These are phyloP conservation scores for Picochlorum costavermella DNA, from an alignment of 139 green algal species.

Conservation along the genomic window DNA sequence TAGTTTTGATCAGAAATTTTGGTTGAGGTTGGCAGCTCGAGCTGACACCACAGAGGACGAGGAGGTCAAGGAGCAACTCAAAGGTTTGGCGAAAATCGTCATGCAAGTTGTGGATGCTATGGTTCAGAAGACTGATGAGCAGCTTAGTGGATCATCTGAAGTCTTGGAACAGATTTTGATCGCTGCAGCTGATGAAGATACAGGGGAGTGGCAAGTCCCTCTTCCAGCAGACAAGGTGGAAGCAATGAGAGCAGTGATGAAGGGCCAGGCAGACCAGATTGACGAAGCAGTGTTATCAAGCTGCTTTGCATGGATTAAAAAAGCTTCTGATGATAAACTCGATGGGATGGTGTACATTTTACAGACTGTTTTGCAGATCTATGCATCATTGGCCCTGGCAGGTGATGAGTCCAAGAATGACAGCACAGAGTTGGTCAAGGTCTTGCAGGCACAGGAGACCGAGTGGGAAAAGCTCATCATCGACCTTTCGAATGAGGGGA, in stretches of 20 bases:
- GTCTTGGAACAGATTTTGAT: slow-evolving; percentile 67
- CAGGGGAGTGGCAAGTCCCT: slow-evolving; percentile 81
- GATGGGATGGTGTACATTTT: slow-evolving; percentile 75
- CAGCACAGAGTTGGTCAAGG: not conserved
- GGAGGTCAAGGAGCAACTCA: slow-evolving; percentile 44
- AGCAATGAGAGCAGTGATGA: slow-evolving; percentile 33
- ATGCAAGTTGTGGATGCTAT: slow-evolving; percentile 80
- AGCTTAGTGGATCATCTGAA: slow-evolving; percentile 53
- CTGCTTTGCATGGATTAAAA: slow-evolving; percentile 83
- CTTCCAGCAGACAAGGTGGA: slow-evolving; percentile 47
- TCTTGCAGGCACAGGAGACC: slow-evolving; percentile 18
- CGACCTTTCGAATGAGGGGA: not conserved
- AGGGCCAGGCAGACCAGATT: slow-evolving; percentile 1
- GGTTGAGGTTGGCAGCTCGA: slow-evolving; percentile 78
- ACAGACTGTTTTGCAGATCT: slow-evolving; percentile 83
- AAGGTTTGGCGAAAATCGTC: slow-evolving; percentile 36
- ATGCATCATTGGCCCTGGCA: slow-evolving; percentile 57
- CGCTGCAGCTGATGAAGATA: slow-evolving; percentile 62
- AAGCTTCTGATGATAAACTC: slow-evolving; percentile 63
- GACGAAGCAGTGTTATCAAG: slow-evolving; percentile 78
- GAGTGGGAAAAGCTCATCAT: slow-evolving; percentile 45
- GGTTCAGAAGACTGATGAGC: slow-evolving; percentile 59
- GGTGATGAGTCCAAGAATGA: not conserved
- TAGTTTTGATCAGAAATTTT: slow-evolving; percentile 80
- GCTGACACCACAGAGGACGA: slow-evolving; percentile 45